Conservation (phyloP, 345 rosid genomes). For the Angophora floribunda region DNA sequence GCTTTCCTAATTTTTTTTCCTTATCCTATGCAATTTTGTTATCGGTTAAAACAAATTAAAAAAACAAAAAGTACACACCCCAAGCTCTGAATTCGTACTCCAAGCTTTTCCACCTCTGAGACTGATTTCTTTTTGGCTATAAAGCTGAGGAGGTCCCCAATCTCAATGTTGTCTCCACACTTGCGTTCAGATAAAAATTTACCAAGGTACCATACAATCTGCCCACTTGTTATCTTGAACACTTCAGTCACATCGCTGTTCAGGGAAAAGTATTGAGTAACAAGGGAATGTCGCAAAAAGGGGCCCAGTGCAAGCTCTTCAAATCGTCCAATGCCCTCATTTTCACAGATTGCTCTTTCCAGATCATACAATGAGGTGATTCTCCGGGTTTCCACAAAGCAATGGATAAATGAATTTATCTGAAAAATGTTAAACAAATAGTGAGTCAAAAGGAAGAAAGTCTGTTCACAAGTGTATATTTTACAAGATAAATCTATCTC, state of each 20-base stretch:
- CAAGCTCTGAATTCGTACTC: constrained; percentile 63
- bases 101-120: constrained; percentile 55
- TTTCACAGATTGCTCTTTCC: constrained; percentile 60
- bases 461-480: not conserved
- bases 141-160: constrained; percentile 66
- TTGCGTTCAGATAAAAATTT: constrained; percentile 23
- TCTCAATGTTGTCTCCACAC: constrained; percentile 17
- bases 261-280: constrained; percentile 54
- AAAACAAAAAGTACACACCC: constrained; percentile 31
- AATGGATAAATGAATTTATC: constrained; percentile 86
- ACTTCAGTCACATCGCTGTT: constrained; percentile 26
- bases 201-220: constrained; percentile 41
- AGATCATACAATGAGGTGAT: constrained; percentile 70
- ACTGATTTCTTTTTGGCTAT: constrained; percentile 50
- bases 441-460: not conserved
- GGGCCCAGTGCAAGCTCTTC: constrained; percentile 75
- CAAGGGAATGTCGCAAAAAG: constrained; percentile 52
- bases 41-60: not conserved
- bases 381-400: constrained; percentile 61
- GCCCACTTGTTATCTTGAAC: constrained; percentile 50
- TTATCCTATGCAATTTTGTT: not conserved
- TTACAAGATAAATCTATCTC: not conserved
- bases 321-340: constrained; percentile 56
- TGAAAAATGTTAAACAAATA: constrained; percentile 3
- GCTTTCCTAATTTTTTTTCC: not conserved